phyloP scores from a whole-genome alignment of 2,329 filamentous ascomycete genomes.

The Achaetomium macrosporum region DNA sequence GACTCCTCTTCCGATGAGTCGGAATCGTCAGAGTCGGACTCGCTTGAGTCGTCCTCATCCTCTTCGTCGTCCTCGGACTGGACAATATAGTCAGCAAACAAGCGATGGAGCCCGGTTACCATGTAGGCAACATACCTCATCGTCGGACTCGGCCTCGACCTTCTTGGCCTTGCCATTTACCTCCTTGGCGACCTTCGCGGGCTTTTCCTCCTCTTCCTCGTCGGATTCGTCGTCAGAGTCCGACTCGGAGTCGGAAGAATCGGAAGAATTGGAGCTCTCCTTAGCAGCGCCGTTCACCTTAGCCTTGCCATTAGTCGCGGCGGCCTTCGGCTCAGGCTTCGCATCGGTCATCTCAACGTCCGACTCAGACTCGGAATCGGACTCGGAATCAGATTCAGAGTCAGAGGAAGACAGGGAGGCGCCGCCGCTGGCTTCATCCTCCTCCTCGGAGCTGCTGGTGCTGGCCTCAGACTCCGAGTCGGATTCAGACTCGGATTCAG shows the following conservation, averaged over 20 bases:
- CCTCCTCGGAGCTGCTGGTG: conserved; percentile 17
- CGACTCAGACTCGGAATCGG: conserved; percentile 27
- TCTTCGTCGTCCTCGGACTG: conserved; percentile 30
- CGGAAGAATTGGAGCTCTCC: conserved; percentile 27
- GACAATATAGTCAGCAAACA: conserved; percentile 6
- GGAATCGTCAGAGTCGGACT: conserved; percentile 31
- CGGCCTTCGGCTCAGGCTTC: not conserved
- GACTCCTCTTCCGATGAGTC: conserved; percentile 30
- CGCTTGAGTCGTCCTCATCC: conserved; percentile 31
- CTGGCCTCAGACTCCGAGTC: conserved; percentile 24
- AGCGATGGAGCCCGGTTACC: not conserved
- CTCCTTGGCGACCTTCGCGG: conserved; percentile 35
- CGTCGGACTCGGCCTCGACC: conserved; percentile 22
- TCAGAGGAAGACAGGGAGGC: conserved; percentile 28
- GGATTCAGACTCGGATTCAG: conserved; percentile 26
- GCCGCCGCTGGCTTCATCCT: conserved; percentile 2
- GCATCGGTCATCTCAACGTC: conserved; percentile 35
- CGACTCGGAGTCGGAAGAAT: conserved; percentile 35
- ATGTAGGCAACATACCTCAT: conserved; percentile 15
- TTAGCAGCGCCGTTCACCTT: conserved; percentile 24
- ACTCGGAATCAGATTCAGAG: conserved; percentile 10
- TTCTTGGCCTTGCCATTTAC: conserved; percentile 35
- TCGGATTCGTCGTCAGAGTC: conserved; percentile 35
- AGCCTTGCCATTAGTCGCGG: conserved; percentile 26
- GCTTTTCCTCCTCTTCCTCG: conserved; percentile 34